Base-by-base conservation (phyloP, 1,284 basidiomycete genomes). In the Ceratobasidium theobromae region DNA sequence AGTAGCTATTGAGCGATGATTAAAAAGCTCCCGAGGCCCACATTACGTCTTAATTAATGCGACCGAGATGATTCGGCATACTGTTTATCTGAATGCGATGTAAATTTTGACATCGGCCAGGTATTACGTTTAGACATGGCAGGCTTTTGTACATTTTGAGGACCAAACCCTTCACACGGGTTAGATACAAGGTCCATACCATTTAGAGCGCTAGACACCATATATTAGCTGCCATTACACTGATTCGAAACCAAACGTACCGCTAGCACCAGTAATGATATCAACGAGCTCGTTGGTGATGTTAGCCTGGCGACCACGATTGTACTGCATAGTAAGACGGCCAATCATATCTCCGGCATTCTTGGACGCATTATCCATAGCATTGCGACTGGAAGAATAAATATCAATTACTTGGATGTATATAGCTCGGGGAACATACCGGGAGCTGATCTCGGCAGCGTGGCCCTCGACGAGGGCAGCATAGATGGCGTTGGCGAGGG, bases 351-450 rank as follows among this genome's bases (percentile, higher is more conserved):
- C 93, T 58, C 81, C 83, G 67, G 96, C 97, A 79, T 99, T 99
- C 88, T 95, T 99, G 71, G 95, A 96, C 58, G 96, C 97, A 76
- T 96, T 99, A 87, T 99, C 96, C 96, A 99, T 99, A 75, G 97
- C 96, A 74, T 97, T 98, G 73, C 96, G 91, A 79, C 94, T 85
- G 68, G 75, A 68, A 27, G 69, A 71, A 52, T 71, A 48, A 45
- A 9, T 9, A 52, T 28, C 1, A 40, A 65, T 70, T 8, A 46
- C 32, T 0, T 25, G 48, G 38, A 54, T 33, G 40, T 16, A 40
- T 4, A 54, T 45, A 35, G 49, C 48, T 16, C 38, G 35, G 21
- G 4, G 30, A 32, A 74, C 81, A 28, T 77, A 90, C 89, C 89
- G 88, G 75, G 89, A 86, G 74, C 88, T 90, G 76, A 90, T 91